Percentiles rank a stretch among this genome's conserved stretches.
Evolutionary conservation across 768 basidiomycete genomes (phyloP).

Genomic region (Russula sp.): DNA sequence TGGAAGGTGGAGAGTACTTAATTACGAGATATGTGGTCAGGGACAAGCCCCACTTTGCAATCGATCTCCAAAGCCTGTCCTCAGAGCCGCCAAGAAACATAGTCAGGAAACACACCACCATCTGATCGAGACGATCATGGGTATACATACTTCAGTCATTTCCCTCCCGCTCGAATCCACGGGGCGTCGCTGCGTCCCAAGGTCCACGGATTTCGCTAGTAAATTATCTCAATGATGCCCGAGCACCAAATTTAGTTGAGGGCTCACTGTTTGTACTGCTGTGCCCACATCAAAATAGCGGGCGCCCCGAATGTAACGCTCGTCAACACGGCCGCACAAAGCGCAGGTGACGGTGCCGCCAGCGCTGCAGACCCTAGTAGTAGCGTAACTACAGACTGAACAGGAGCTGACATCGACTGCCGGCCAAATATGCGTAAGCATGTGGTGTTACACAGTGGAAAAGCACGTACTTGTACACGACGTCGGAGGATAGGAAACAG

Average conservation of each 20-base stretch:
- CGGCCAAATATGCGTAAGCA: constrained; percentile 2
- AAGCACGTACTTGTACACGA: constrained; percentile 53
- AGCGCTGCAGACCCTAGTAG: constrained; percentile 49
- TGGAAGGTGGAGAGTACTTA: background rate
- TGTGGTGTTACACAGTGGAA: constrained; percentile 16
- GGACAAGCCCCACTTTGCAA: constrained; percentile 49
- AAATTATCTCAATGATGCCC: constrained; percentile 7
- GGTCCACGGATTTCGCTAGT: constrained; percentile 82
- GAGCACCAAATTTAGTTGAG: background rate
- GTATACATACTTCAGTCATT: background rate
- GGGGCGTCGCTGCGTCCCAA: constrained; percentile 82
- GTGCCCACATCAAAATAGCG: constrained; percentile 69
- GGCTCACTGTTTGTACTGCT: constrained; percentile 36
- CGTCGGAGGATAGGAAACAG: constrained; percentile 75
- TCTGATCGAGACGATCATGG: background rate
- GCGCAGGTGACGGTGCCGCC: constrained; percentile 48
- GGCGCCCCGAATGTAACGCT: constrained; percentile 71
- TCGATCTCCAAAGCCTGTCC: constrained; percentile 42
- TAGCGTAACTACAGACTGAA: constrained; percentile 52
- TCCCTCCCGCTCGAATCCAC: background rate
- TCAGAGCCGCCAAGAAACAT: background rate
- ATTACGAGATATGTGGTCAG: too few relatives aligned
- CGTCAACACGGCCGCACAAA: constrained; percentile 45
- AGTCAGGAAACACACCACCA: background rate
- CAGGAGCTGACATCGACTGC: constrained; percentile 40